Evolutionary conservation across 2,329 filamentous ascomycete species (phyloP), one percentile per base, ranked within the genome.

Genomic region (Ascocoryne sarcoides): DNA sequence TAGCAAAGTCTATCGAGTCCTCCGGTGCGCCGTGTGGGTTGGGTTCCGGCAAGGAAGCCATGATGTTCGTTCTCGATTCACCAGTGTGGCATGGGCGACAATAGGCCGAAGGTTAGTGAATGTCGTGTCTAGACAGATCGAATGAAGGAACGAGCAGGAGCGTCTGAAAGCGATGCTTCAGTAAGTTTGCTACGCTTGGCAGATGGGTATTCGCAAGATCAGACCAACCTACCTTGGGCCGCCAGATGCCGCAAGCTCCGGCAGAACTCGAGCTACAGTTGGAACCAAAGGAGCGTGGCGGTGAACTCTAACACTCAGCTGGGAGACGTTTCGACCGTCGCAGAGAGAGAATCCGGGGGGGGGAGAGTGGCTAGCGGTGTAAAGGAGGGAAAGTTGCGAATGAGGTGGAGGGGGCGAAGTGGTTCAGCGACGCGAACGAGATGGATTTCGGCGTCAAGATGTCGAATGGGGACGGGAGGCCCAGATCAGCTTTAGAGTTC

Each of bases 1-100:
- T 20, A 21, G 50, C 50, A 39, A 54, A 51, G 39, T 55, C 50
- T 29, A 48, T 47, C 15, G 50, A 47, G 20, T 54, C 48, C 37
- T 48, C 49, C 10, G 51, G 46, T 20, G 45, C 36, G 36, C 30
- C 42, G n/a, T 48, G 43, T 18, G 28, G 36, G 16, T 32, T 10
- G 12, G 7, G 7, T 7, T 45, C 34, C 45, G 46, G 47, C 44
- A 48, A 46, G 42, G 48, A 47, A 39, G 47, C 48, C 50, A 55
- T 56, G 5, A 28, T 45, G 30, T 40, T 43, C 12, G 28, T 12
- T 4, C 15, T 10, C 4, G 18, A 14, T 19, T 20, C 18, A 20
- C 7, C 23, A 12, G 20, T 15, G 26, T 44, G 37, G 40, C 45
- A 48, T 48, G 37, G 28, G 40, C 18, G 31, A 30, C 34, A 26